Evolutionary conservation across 164 flowering plant genomes (phyloP).

Genomic region (Liriodendron chinense): DNA sequence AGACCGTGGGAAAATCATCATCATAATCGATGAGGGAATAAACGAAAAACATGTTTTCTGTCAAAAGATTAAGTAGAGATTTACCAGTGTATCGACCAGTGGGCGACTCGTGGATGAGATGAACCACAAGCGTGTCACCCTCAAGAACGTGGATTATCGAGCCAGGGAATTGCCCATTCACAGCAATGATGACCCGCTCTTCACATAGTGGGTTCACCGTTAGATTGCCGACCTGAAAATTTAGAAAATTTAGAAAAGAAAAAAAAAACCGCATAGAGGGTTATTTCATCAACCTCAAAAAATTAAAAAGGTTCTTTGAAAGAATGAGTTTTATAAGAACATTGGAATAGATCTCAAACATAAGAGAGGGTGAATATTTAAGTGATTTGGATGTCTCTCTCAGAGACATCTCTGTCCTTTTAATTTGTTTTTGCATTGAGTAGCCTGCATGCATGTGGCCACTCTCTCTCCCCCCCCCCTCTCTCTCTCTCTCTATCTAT

Average conservation of each 20-base stretch:
- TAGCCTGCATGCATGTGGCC: no score
- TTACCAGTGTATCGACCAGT: constrained; percentile 28
- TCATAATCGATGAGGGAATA: neutral
- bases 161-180: constrained; percentile 22
- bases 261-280: neutral
- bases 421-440: no score
- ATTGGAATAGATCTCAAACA: no score
- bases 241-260: neutral
- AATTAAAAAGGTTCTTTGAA: no score
- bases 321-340: no score
- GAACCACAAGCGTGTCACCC: constrained; percentile 22
- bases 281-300: neutral
- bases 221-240: constrained; percentile 15
- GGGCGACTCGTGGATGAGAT: constrained; percentile 21
- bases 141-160: constrained; percentile 16
- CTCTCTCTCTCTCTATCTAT: no score
- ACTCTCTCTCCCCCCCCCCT: no score
- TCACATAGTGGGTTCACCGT: constrained; percentile 13
- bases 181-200: constrained; percentile 14
- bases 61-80: neutral
- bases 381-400: no score
- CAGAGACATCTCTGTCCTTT: no score
- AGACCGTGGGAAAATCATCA: no score
- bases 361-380: no score
- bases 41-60: no score